Percentiles rank a stretch among this genome's conserved stretches.
phyloP scores from a whole-genome alignment of 169 alveolate species.

The Amoebophrya sp. region DNA sequence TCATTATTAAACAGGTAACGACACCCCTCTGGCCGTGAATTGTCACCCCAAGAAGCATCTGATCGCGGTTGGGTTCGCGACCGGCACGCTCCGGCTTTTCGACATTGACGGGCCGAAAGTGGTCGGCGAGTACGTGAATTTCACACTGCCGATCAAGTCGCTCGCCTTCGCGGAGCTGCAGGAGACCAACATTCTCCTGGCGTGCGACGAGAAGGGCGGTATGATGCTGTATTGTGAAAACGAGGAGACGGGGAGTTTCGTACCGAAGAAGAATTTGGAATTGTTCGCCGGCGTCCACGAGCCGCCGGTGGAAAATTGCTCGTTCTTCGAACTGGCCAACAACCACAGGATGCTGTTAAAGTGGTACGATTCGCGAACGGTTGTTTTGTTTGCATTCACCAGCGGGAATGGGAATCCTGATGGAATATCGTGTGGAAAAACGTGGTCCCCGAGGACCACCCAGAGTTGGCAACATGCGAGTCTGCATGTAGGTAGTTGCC shows the following conservation, averaged over 20 bases:
- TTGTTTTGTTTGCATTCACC: not conserved
- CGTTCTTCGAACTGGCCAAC: not conserved
- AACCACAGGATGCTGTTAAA: not conserved
- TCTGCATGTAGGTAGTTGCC: too few relatives aligned
- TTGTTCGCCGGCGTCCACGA: not conserved
- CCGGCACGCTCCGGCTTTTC: not conserved
- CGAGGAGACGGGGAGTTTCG: not conserved
- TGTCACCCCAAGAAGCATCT: not conserved
- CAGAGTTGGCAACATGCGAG: too few relatives aligned
- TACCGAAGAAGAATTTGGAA: not conserved
- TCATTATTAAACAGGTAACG: not conserved
- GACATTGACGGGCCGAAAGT: slow-evolving; percentile 1
- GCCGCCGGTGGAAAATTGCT: not conserved
- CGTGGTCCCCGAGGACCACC: too few relatives aligned
- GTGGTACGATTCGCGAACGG: not conserved
- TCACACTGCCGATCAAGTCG: not conserved
- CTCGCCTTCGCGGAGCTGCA: not conserved
- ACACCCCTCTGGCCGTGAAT: not conserved
- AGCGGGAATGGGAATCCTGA: too few relatives aligned
- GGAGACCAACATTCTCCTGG: not conserved
- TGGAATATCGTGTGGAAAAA: too few relatives aligned
- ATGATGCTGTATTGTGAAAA: not conserved
- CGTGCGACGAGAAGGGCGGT: not conserved
- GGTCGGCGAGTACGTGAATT: not conserved
- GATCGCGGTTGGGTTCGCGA: not conserved